Conservation (phyloP, 1,284 basidiomycete genomes). For the Malassezia sympodialis region DNA sequence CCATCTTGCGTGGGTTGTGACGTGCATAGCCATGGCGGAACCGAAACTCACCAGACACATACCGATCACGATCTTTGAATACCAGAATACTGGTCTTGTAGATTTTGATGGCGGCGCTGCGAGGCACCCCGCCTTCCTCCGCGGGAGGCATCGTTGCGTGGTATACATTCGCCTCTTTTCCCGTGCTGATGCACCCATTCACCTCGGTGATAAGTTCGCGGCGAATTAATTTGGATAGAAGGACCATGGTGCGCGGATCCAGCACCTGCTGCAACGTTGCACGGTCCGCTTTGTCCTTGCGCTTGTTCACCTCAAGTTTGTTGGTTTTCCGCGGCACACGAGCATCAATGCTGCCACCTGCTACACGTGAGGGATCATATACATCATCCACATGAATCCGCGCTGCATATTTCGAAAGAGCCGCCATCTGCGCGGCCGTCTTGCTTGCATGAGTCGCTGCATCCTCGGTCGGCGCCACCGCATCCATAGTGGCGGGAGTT, state of each 20-base stretch:
- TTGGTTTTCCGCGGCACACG: conserved; percentile 42
- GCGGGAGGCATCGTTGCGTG: conserved; percentile 32
- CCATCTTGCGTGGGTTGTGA: conserved; percentile 96
- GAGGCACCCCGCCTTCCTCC: conserved; percentile 6
- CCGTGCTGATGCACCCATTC: conserved; percentile 42
- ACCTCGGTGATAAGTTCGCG: conserved; percentile 32
- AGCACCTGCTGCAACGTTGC: conserved; percentile 45
- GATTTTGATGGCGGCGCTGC: conserved; percentile 65
- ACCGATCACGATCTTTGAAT: conserved; percentile 92
- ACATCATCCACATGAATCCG: conserved; percentile 30
- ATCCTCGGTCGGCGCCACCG: background rate
- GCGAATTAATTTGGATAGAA: conserved; percentile 46
- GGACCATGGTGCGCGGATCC: conserved; percentile 43
- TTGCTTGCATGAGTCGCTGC: conserved; percentile 15
- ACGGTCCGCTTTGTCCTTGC: conserved; percentile 45
- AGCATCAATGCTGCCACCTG: conserved; percentile 35
- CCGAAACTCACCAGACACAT: conserved; percentile 78
- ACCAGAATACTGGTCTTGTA: conserved; percentile 96
- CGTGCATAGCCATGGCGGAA: conserved; percentile 86
- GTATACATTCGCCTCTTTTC: conserved; percentile 47
- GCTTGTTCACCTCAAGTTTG: conserved; percentile 25
- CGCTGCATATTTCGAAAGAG: conserved; percentile 34
- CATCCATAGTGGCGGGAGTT: background rate
- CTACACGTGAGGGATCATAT: conserved; percentile 39
- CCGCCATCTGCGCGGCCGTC: conserved; percentile 35